phyloP scores from a whole-genome alignment of 2,329 filamentous ascomycete species.

The Herpotrichia juniperi region DNA sequence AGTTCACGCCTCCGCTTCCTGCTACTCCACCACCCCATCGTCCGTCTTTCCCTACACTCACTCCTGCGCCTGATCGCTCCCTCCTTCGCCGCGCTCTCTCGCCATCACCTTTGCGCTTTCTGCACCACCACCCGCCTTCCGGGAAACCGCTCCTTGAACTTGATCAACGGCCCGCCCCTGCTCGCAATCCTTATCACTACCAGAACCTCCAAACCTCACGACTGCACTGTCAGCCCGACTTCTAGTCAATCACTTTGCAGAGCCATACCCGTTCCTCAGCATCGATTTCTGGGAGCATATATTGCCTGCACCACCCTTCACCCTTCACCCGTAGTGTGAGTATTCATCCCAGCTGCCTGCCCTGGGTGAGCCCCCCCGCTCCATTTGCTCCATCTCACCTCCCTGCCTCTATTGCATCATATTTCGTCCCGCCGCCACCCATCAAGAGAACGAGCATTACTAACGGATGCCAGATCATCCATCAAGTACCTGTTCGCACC shows the following conservation, averaged over 20 bases:
- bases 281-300: conserved; percentile 38
- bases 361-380: conserved; percentile 17
- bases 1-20: conserved; percentile 2
- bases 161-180: conserved; percentile 37
- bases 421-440: not conserved
- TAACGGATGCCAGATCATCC: conserved; percentile 34
- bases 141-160: conserved; percentile 48
- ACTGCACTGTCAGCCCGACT: conserved; percentile 14
- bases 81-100: conserved; percentile 47
- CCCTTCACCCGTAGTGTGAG: conserved; percentile 10
- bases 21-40: conserved; percentile 8
- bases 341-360: conserved; percentile 31
- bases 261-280: conserved; percentile 27
- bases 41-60: conserved; percentile 12
- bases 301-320: not conserved
- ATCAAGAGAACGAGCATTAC: conserved; percentile 9
- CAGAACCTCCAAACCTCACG: conserved; percentile 8
- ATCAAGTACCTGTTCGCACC: conserved; percentile 24
- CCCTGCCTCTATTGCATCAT: conserved; percentile 4
- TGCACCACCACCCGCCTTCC: conserved; percentile 29
- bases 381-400: conserved; percentile 15
- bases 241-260: conserved; percentile 38
- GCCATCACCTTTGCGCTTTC: conserved; percentile 36
- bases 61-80: conserved; percentile 38
- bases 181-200: conserved; percentile 44